Percentiles rank a stretch among this genome's conserved stretches.
Conservation (phyloP, 1,139 yeast genomes). For the Yamadazyma jaroonii region DNA sequence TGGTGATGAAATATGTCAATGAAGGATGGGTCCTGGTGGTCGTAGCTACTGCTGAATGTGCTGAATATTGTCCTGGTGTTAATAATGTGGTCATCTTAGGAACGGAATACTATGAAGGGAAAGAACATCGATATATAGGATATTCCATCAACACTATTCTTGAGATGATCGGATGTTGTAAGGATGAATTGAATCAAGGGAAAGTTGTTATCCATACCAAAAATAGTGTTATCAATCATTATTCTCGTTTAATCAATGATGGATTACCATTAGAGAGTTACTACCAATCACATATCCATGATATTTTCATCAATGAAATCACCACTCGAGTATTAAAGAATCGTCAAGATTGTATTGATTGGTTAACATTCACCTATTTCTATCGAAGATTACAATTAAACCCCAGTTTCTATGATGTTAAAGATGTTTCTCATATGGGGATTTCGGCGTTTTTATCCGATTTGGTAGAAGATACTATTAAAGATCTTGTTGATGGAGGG, state of each 20-base stretch:
- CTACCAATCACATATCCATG: conserved; percentile 56
- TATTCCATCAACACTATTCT: conserved; percentile 64
- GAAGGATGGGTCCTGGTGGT: conserved; percentile 51
- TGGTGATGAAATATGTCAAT: conserved; percentile 53
- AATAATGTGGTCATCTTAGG: conserved; percentile 62
- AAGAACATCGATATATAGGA: conserved; percentile 66
- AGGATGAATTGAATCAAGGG: conserved; percentile 21
- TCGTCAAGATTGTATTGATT: conserved; percentile 86
- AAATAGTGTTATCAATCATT: conserved; percentile 56
- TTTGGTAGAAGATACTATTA: conserved; percentile 69
- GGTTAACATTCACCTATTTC: conserved; percentile 83
- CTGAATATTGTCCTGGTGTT: conserved; percentile 50
- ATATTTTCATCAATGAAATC: conserved; percentile 69
- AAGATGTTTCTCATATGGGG: conserved; percentile 61
- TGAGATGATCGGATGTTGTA: conserved; percentile 72
- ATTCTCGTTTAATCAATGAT: conserved; percentile 66
- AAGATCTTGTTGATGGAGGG: conserved; percentile 59
- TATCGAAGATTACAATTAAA: conserved; percentile 77
- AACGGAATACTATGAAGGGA: conserved; percentile 71
- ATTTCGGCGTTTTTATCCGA: conserved; percentile 82
- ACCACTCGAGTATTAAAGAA: conserved; percentile 60
- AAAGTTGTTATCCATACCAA: conserved; percentile 59
- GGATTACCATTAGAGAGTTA: conserved; percentile 85
- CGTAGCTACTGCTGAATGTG: conserved; percentile 57
- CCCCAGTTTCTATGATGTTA: conserved; percentile 85